A percentile compares a stretch with the other conserved stretches of the same genome.
phyloP scores from a whole-genome alignment of 768 basidiomycete species.

The Trametes cinnabarina region DNA sequence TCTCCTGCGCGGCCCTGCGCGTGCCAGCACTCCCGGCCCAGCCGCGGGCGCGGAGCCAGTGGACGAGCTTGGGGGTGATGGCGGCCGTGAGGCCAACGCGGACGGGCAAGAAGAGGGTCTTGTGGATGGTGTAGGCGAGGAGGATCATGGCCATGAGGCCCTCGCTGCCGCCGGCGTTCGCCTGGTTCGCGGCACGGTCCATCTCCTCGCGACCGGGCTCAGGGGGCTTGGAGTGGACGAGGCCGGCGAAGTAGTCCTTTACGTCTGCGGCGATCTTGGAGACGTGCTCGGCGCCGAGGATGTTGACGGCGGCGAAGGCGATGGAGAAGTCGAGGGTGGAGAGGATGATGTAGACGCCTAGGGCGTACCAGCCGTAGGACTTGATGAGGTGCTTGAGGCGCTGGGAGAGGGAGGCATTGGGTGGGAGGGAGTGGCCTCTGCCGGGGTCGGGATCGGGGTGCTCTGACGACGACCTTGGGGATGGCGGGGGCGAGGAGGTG shows the following conservation, averaged over 20 bases:
- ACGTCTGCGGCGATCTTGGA: conserved; percentile 58
- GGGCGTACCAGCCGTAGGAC: conserved; percentile 93
- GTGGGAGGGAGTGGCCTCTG: conserved; percentile 35
- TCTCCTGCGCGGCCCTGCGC: conserved; percentile 53
- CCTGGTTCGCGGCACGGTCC: conserved; percentile 38
- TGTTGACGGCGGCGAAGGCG: conserved; percentile 79
- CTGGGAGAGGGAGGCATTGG: conserved; percentile 59
- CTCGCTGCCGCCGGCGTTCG: conserved; percentile 49
- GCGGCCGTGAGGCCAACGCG: conserved; percentile 87
- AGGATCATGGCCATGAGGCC: conserved; percentile 90
- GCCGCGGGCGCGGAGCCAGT: conserved; percentile 75
- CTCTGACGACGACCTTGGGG: conserved; percentile 23
- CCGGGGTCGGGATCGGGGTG: conserved; percentile 16
- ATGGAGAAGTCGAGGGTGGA: conserved; percentile 78
- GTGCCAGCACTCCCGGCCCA: conserved; percentile 80
- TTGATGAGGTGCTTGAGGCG: conserved; percentile 81
- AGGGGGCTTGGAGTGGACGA: conserved; percentile 52
- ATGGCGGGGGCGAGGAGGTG: conserved; percentile 37
- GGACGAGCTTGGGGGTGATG: conserved; percentile 81
- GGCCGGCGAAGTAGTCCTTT: conserved; percentile 44
- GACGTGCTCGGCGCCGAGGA: conserved; percentile 90
- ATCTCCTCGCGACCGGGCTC: conserved; percentile 70
- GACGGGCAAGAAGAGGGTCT: conserved; percentile 87
- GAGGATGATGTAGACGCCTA: conserved; percentile 82
- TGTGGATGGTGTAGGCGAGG: conserved; percentile 94